Percentiles rank a stretch among this genome's conserved stretches.
phyloP scores from a whole-genome alignment of 257 asterid species.

The Nicotiana obtusifolia region DNA sequence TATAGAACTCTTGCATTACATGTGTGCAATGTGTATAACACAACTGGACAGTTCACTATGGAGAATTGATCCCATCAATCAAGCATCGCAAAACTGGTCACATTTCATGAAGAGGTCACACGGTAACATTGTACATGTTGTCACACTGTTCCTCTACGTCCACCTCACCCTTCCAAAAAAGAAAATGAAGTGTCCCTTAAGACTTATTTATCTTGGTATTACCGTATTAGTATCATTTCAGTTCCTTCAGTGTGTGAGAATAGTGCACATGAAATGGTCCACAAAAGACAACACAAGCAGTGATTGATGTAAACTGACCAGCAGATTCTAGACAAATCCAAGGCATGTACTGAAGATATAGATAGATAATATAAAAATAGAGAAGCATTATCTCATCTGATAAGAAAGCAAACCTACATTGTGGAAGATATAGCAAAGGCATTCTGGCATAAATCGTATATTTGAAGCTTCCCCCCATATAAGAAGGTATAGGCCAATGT shows the following conservation, averaged over 20 bases:
- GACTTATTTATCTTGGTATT: not conserved
- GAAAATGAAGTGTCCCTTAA: not conserved
- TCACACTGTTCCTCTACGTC: not conserved
- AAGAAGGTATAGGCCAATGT: slow-evolving; percentile 91
- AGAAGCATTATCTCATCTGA: not conserved
- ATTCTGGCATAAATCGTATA: slow-evolving; percentile 97
- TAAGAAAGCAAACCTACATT: slow-evolving; percentile 46
- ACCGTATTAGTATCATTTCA: not conserved
- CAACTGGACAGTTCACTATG: not conserved
- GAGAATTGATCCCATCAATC: not conserved
- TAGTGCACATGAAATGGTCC: not conserved
- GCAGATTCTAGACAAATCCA: not conserved
- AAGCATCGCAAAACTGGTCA: slow-evolving; percentile 5
- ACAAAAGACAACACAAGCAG: not conserved
- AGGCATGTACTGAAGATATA: not conserved
- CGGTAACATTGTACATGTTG: not conserved
- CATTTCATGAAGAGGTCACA: not conserved
- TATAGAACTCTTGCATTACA: not conserved
- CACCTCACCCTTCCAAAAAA: not conserved
- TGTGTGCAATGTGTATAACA: not conserved
- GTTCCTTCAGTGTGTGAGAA: not conserved
- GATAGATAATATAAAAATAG: not conserved
- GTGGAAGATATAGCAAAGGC: slow-evolving; percentile 95
- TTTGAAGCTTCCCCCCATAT: slow-evolving; percentile 99
- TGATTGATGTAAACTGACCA: not conserved